These are phyloP conservation scores for Apophysomyces trapeziformis DNA, from an alignment of 371 early-diverging fungal genomes.

Conservation along the genomic window DNA sequence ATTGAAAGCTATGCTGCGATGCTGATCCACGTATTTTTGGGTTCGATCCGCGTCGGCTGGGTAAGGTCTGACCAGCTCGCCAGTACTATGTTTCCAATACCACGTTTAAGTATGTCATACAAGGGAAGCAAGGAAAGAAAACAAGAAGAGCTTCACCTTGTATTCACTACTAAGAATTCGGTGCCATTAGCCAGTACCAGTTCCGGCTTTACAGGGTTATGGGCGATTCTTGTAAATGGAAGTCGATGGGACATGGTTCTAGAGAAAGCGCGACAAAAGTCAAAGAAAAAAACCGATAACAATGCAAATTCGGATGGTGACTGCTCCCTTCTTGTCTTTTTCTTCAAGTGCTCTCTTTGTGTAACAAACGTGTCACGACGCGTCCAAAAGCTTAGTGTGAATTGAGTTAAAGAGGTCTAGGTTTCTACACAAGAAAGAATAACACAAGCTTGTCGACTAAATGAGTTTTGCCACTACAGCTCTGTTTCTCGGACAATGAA, in stretches of 20 bases:
- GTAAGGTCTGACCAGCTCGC: conserved; percentile 43
- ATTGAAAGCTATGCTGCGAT: conserved; percentile 63
- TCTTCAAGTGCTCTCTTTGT: no score
- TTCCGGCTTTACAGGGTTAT: conserved; percentile 54
- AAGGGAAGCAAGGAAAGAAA: neutral
- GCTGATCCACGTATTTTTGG: conserved; percentile 47
- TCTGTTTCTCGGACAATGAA: no score
- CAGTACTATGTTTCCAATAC: conserved; percentile 34
- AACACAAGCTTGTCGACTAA: no score
- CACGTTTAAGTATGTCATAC: neutral
- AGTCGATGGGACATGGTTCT: conserved; percentile 36
- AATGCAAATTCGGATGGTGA: no score
- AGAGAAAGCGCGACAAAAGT: no score
- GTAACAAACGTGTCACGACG: no score
- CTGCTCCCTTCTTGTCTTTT: no score
- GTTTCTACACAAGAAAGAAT: no score
- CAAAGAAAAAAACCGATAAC: no score
- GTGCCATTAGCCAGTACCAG: conserved; percentile 65
- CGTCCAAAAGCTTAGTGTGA: no score
- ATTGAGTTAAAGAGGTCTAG: no score
- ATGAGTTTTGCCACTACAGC: no score
- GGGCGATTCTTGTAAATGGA: conserved; percentile 59
- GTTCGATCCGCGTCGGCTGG: conserved; percentile 30
- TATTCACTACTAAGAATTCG: conserved; percentile 60
- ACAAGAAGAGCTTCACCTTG: conserved; percentile 42